A percentile compares a stretch with the other conserved stretches of the same genome.
phyloP scores from a whole-genome alignment of 2,329 filamentous ascomycete genomes.

The Penicillium sp. region DNA sequence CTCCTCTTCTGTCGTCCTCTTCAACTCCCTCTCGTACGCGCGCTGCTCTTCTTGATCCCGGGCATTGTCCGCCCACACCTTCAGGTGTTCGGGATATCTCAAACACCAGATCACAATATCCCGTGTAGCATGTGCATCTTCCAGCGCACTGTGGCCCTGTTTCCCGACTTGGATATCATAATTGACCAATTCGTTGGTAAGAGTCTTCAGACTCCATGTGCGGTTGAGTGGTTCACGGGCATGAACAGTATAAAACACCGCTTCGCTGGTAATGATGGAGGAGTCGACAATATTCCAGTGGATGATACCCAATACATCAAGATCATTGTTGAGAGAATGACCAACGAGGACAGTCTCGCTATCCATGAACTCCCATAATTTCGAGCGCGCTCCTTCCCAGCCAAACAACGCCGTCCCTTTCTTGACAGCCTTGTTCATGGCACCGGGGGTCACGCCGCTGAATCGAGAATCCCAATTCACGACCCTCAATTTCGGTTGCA shows the following conservation, averaged over 20 bases:
- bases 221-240: constrained; percentile 3
- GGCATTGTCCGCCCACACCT: constrained; percentile 29
- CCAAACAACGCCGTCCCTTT: constrained; percentile 35
- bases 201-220: constrained; percentile 36
- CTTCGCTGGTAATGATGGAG: constrained; percentile 39
- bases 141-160: constrained; percentile 47
- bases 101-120: constrained; percentile 49
- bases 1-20: neutral
- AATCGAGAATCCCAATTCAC: constrained; percentile 38
- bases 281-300: constrained; percentile 48
- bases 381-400: constrained; percentile 44
- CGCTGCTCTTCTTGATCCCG: constrained; percentile 3
- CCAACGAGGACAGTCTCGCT: constrained; percentile 48
- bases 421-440: constrained; percentile 31
- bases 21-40: neutral
- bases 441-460: constrained; percentile 38
- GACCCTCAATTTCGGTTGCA: constrained; percentile 36
- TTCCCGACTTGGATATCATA: constrained; percentile 34
- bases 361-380: constrained; percentile 44
- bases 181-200: constrained; percentile 35
- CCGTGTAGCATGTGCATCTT: constrained; percentile 50
- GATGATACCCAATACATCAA: constrained; percentile 43
- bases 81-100: constrained; percentile 37
- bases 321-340: constrained; percentile 47
- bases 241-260: constrained; percentile 13